Conservation (phyloP, 2,329 filamentous ascomycete species). For the Sarocladiaceae sp. region DNA sequence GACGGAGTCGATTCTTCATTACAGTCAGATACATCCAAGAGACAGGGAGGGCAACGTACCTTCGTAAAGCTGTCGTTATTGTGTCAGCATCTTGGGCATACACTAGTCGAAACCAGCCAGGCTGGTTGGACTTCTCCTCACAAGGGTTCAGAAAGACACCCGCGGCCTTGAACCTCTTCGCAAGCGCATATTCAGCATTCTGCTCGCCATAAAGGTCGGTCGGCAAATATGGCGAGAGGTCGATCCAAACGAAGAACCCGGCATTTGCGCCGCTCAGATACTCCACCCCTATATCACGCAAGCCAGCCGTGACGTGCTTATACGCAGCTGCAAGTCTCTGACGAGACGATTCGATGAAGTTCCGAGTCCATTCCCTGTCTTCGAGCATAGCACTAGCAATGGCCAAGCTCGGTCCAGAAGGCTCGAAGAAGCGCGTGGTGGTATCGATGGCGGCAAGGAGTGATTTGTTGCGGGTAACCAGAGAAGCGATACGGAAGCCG, state of each 20-base stretch:
- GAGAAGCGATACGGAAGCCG: neutral
- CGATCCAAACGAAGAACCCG: neutral
- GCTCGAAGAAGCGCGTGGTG: neutral
- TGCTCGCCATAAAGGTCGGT: neutral
- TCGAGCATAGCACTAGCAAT: neutral
- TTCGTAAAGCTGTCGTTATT: neutral
- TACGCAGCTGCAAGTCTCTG: neutral
- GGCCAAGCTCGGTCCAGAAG: neutral
- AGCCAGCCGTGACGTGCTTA: neutral
- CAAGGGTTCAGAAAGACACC: neutral
- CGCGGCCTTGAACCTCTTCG: neutral
- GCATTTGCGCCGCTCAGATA: neutral
- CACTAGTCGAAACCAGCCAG: neutral
- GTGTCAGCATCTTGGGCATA: neutral
- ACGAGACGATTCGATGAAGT: neutral
- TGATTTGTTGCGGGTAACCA: neutral
- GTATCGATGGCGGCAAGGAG: neutral
- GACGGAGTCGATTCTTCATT: no score
- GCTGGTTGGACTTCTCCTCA: neutral
- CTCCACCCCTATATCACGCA: neutral
- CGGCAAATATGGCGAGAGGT: neutral
- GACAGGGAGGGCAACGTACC: neutral
- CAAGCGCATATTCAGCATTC: neutral
- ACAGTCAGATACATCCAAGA: neutral
- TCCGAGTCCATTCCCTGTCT: neutral